Evolutionary conservation across 176 grass and related monocot genomes (phyloP).

Genomic region (Phyllostachys edulis): DNA sequence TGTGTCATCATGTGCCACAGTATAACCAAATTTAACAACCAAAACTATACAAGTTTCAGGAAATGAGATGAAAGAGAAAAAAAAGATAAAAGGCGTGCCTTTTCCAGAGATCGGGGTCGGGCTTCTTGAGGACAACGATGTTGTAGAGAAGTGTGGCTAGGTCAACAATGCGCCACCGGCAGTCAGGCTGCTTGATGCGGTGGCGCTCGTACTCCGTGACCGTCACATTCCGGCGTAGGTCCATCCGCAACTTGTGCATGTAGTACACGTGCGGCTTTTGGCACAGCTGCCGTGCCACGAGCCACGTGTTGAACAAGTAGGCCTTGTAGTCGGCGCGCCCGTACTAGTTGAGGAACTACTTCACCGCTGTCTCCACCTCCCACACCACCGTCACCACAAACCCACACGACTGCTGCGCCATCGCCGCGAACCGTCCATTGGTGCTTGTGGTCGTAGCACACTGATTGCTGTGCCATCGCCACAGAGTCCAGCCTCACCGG

Average conservation of each 20-base stretch:
- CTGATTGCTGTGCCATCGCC: no score
- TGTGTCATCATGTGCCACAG: no score
- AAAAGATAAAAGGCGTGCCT: neutral
- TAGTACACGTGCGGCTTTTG: slow-evolving; percentile 76
- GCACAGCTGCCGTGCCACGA: slow-evolving; percentile 63
- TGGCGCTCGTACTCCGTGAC: slow-evolving; percentile 79
- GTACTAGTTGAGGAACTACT: no score
- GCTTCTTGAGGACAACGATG: slow-evolving; percentile 79
- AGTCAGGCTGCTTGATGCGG: slow-evolving; percentile 38
- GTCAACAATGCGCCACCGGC: slow-evolving; percentile 79
- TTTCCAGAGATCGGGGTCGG: slow-evolving; percentile 82
- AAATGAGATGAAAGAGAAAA: neutral
- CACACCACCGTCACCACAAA: no score
- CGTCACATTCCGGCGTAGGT: slow-evolving; percentile 50
- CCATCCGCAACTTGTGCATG: slow-evolving; percentile 53
- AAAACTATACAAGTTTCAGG: neutral
- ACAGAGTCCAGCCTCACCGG: no score
- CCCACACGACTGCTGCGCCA: no score
- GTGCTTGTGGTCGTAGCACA: no score
- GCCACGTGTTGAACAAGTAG: slow-evolving; percentile 79
- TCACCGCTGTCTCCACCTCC: no score
- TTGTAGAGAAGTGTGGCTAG: slow-evolving; percentile 56
- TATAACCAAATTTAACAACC: no score
- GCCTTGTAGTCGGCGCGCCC: no score
- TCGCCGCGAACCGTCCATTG: no score